These are phyloP conservation scores for Talaromyces sp. DNA, from an alignment of 2,329 filamentous ascomycete species.

Conservation along the genomic window DNA sequence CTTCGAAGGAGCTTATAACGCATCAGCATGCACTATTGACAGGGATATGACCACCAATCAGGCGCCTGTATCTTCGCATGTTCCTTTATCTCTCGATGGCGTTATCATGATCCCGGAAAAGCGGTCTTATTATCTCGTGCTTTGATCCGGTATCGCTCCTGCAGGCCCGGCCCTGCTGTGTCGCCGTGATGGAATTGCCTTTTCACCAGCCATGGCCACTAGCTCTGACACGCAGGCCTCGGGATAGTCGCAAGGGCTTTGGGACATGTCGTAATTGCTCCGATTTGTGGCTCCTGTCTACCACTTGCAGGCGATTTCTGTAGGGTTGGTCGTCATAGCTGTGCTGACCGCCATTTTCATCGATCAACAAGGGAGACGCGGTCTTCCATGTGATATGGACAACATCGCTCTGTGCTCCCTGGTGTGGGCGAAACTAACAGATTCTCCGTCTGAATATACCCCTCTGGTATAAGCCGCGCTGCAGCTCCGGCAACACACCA, in stretches of 20 bases:
- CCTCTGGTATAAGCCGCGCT: conserved; percentile 1
- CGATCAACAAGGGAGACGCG: neutral
- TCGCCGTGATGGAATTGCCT: neutral
- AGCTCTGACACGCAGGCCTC: conserved; percentile 6
- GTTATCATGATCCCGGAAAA: conserved; percentile 7
- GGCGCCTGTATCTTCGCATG: conserved; percentile 5
- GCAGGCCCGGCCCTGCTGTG: neutral
- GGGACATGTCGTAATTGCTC: conserved; percentile 9
- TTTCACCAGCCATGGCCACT: conserved; percentile 3
- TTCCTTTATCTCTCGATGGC: conserved; percentile 7
- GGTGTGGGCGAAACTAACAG: neutral
- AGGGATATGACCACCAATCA: conserved; percentile 10
- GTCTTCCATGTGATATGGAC: conserved; percentile 10
- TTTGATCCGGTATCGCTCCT: neutral
- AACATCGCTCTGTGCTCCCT: neutral
- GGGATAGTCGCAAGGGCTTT: conserved; percentile 6
- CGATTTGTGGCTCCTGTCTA: conserved; percentile 7
- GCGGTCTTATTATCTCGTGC: neutral
- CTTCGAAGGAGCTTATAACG: neutral
- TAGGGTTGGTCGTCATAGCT: neutral
- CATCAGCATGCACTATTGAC: conserved; percentile 7
- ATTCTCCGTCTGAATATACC: neutral
- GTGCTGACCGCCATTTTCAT: conserved; percentile 11
- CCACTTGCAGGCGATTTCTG: conserved; percentile 1
- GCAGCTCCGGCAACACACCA: conserved; percentile 4